phyloP scores from a whole-genome alignment of 202 grass and related monocot species.

The Zoysia matrella region DNA sequence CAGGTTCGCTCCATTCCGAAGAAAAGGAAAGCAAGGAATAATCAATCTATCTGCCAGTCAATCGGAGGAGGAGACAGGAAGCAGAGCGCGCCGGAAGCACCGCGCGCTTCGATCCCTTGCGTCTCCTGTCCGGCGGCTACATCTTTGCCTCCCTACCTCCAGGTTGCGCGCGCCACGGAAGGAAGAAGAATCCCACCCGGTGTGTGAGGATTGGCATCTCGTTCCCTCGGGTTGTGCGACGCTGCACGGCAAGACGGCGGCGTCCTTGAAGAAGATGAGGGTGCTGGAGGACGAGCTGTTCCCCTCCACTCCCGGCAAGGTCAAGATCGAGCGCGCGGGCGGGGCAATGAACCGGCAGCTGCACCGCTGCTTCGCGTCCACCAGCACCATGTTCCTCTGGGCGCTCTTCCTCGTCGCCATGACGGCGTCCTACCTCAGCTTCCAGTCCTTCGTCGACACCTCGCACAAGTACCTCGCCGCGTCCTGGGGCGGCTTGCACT shows the following conservation, averaged over 20 bases:
- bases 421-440: conserved; percentile 91
- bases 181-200: background rate
- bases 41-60: background rate
- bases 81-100: background rate
- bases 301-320: conserved; percentile 86
- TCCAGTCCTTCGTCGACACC: conserved; percentile 89
- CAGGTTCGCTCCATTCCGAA: background rate
- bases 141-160: too few relatives aligned
- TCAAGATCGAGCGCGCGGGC: conserved; percentile 82
- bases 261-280: conserved; percentile 56
- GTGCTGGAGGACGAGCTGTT: conserved; percentile 80
- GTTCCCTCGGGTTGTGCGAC: too few relatives aligned
- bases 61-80: background rate
- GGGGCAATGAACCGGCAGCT: conserved; percentile 69
- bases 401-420: conserved; percentile 90
- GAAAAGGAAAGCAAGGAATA: conserved; percentile 8
- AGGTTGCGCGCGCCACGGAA: background rate
- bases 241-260: conserved; percentile 12
- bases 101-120: conserved; percentile 29
- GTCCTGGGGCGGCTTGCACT: conserved; percentile 85
- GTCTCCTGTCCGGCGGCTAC: background rate
- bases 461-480: conserved; percentile 72
- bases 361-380: conserved; percentile 80
- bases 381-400: conserved; percentile 85
- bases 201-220: too few relatives aligned